A percentile compares a stretch with the other conserved stretches of the same genome.
These are phyloP conservation scores for Groenewaldozyma auringiensis DNA, from an alignment of 1,139 yeast species.

Conservation along the genomic window DNA sequence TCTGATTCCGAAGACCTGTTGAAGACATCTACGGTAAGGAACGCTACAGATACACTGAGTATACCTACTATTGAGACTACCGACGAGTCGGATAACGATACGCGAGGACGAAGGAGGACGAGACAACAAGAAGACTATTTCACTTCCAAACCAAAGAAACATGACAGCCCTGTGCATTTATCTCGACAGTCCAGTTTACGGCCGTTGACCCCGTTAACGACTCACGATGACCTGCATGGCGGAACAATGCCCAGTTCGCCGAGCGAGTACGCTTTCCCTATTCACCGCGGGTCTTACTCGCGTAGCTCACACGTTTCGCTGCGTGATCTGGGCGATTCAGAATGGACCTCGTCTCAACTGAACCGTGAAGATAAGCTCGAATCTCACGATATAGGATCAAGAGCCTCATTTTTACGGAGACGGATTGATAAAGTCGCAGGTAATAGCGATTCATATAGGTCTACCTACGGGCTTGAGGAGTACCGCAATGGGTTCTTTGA, in stretches of 20 bases:
- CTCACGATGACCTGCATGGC: not conserved
- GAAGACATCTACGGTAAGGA: no score
- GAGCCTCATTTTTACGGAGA: conserved; percentile 11
- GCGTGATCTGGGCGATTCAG: not conserved
- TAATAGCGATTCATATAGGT: conserved; percentile 23
- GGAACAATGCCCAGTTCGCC: not conserved
- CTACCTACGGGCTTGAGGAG: conserved; percentile 37
- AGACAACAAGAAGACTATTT: not conserved
- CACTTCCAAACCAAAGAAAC: conserved; percentile 3
- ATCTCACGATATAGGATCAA: conserved; percentile 7
- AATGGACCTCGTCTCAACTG: conserved; percentile 1
- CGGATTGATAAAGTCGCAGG: conserved; percentile 13
- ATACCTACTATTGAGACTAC: not conserved
- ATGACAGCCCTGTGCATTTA: conserved; percentile 9
- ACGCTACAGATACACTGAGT: no score
- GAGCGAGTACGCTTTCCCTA: not conserved
- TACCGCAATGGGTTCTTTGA: conserved; percentile 44
- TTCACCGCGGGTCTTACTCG: conserved; percentile 20
- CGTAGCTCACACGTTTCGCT: conserved; percentile 8
- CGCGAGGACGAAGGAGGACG: not conserved
- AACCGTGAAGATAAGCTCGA: not conserved
- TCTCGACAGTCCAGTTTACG: not conserved
- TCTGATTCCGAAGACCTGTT: no score
- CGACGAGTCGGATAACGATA: not conserved
- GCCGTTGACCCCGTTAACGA: conserved; percentile 7